These are phyloP conservation scores for Lanmaoa rubissima DNA, from an alignment of 768 basidiomycete genomes.

Conservation along the genomic window DNA sequence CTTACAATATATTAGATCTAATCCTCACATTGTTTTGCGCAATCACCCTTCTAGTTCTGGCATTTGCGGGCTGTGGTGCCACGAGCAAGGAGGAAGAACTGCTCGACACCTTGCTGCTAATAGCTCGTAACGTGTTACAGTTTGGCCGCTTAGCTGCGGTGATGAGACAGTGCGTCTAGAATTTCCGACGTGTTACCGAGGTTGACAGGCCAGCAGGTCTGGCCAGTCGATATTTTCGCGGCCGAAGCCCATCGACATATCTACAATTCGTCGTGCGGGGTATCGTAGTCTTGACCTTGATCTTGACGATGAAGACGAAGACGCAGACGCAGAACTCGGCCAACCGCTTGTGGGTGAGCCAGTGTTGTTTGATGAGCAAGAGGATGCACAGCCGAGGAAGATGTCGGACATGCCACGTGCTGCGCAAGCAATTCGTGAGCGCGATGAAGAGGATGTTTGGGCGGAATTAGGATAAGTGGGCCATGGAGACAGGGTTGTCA, in stretches of 20 bases:
- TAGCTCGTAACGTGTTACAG: slow-evolving; percentile 90
- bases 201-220: slow-evolving; percentile 48
- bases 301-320: slow-evolving; percentile 61
- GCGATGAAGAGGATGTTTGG: slow-evolving; percentile 72
- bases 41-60: slow-evolving; percentile 83
- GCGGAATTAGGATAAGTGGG: slow-evolving; percentile 52
- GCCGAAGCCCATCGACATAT: slow-evolving; percentile 84
- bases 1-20: slow-evolving; percentile 87
- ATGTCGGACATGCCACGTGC: slow-evolving; percentile 62
- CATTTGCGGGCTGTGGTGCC: slow-evolving; percentile 80
- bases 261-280: slow-evolving; percentile 62
- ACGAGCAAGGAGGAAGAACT: slow-evolving; percentile 92
- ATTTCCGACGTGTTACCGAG: neutral
- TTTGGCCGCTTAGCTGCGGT: slow-evolving; percentile 91
- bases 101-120: slow-evolving; percentile 86
- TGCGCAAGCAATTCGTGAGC: slow-evolving; percentile 49
- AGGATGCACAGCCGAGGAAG: slow-evolving; percentile 27
- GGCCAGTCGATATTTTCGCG: slow-evolving; percentile 87
- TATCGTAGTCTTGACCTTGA: slow-evolving; percentile 67
- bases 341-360: slow-evolving; percentile 58
- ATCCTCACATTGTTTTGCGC: slow-evolving; percentile 87
- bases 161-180: slow-evolving; percentile 77
- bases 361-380: slow-evolving; percentile 62
- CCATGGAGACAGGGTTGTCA: neutral
- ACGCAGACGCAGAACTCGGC: slow-evolving; percentile 47